Base-by-base conservation (phyloP, 2,329 filamentous ascomycete genomes). In the Cercospora sp. region DNA sequence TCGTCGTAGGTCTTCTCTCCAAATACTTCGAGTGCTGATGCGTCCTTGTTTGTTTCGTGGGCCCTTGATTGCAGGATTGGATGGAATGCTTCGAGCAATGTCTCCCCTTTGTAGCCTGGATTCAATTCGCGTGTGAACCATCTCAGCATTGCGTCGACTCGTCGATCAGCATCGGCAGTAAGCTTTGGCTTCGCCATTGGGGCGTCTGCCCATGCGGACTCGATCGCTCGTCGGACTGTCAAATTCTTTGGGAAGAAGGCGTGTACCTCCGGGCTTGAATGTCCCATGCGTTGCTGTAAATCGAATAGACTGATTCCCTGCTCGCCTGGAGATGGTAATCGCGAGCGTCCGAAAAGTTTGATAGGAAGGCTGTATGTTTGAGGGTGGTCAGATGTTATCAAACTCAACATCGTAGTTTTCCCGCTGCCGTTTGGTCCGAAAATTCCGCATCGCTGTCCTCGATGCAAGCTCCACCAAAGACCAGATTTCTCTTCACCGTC, bases 361-460 rank as follows among this genome's bases (percentile, higher is more conserved):
- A 99, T 90, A 0, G 94, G 94, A 26, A 94, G 87, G 0, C 92
- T 92, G 79, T 98, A 99, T 0, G 94, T 89, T 79, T 98, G 94
- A 0, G 95, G 95, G 75, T 99, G 95, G 76, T 99, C 95, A 0
- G 94, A 98, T 68, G 92, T 96, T 68, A 99, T 91, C 5, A 99
- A 85, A 5, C 93, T 95, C 30, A 98, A 87, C 45, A 99, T 86
- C 0, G 95, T 99, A 0, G 95, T 99, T 82, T 99, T 99, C 18
- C 95, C 95, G 0, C 93, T 97, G 26, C 87, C 95, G 74, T 99
- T 98, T 34, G 94, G 91, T 0, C 95, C 95, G 76, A 99, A 95
- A 18, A 98, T 87, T 3, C 92, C 94, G 91, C 93, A 97, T 70
- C 94, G 88, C 77, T 97, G 89, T 26, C 94, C 94, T 62, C 90